phyloP scores from a whole-genome alignment of 768 basidiomycete genomes.

The Hortiboletus campestris region DNA sequence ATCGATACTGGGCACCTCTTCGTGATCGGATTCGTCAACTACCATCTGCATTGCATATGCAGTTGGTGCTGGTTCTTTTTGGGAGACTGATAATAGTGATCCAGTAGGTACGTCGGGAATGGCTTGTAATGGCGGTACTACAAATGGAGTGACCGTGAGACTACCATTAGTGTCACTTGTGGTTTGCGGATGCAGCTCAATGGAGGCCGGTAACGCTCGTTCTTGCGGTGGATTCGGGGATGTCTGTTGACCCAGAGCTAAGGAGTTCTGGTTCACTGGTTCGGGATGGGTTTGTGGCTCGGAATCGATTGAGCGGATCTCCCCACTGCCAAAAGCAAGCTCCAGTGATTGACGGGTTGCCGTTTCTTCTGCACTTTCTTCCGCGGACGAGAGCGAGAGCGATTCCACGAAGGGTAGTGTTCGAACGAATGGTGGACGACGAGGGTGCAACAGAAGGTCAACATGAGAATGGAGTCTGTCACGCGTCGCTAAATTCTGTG shows the following conservation, averaged over 20 bases:
- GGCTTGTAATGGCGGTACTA: not conserved
- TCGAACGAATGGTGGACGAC: slow-evolving; percentile 72
- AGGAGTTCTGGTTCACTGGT: not conserved
- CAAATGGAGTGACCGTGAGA: not conserved
- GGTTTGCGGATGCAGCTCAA: not conserved
- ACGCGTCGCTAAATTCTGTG: slow-evolving; percentile 17
- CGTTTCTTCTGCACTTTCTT: slow-evolving; percentile 65
- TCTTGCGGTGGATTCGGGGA: not conserved
- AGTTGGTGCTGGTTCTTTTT: slow-evolving; percentile 3
- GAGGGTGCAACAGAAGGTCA: slow-evolving; percentile 73
- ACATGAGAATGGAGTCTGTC: slow-evolving; percentile 37
- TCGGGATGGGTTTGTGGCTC: slow-evolving; percentile 2
- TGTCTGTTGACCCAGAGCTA: not conserved
- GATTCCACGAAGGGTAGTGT: slow-evolving; percentile 62
- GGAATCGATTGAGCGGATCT: not conserved
- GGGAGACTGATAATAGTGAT: not conserved
- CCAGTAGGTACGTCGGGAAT: not conserved
- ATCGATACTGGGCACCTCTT: slow-evolving; percentile 76
- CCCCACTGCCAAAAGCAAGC: slow-evolving; percentile 27
- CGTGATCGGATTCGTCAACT: slow-evolving; percentile 54
- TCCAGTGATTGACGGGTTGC: slow-evolving; percentile 43
- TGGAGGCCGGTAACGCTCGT: not conserved
- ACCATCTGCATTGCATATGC: slow-evolving; percentile 8
- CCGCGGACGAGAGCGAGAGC: slow-evolving; percentile 57
- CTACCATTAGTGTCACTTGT: not conserved